Percentiles rank a stretch among this genome's conserved stretches.
Conservation (phyloP, 2,329 filamentous ascomycete genomes). For the Aspergillus pseudotamarii region DNA sequence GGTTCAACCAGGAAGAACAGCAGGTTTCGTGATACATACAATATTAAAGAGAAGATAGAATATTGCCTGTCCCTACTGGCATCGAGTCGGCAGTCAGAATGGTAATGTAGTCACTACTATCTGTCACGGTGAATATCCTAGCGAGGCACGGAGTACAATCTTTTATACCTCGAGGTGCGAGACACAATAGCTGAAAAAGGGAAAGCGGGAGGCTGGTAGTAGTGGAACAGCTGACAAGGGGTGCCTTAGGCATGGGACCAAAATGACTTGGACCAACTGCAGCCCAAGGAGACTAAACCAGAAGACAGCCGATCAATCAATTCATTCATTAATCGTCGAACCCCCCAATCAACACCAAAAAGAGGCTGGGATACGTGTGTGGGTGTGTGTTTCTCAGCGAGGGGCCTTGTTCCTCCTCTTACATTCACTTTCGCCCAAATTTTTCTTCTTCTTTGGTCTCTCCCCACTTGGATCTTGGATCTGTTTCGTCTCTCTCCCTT, state of each 20-base stretch:
- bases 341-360: not conserved
- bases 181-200: not conserved
- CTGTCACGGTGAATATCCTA: not conserved
- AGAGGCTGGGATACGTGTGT: slow-evolving; percentile 7
- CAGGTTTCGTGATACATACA: not conserved
- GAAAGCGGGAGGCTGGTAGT: slow-evolving; percentile 4
- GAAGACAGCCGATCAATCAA: not conserved
- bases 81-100: not conserved
- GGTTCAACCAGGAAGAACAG: not conserved
- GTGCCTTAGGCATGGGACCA: not conserved
- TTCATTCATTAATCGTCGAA: slow-evolving; percentile 3
- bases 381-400: not conserved
- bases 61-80: not conserved
- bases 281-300: not conserved
- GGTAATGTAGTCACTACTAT: not conserved
- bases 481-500: slow-evolving; percentile 15
- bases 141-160: too few species aligned
- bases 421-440: slow-evolving; percentile 3
- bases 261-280: not conserved
- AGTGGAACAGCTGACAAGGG: not conserved
- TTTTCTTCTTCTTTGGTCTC: slow-evolving; percentile 7
- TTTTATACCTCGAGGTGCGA: not conserved
- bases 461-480: not conserved
- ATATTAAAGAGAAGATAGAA: not conserved
- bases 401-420: not conserved